Evolutionary conservation across 352 stramenopile species (phyloP), one percentile per base, ranked within the genome.

Genomic region (Pythium chondricola): DNA sequence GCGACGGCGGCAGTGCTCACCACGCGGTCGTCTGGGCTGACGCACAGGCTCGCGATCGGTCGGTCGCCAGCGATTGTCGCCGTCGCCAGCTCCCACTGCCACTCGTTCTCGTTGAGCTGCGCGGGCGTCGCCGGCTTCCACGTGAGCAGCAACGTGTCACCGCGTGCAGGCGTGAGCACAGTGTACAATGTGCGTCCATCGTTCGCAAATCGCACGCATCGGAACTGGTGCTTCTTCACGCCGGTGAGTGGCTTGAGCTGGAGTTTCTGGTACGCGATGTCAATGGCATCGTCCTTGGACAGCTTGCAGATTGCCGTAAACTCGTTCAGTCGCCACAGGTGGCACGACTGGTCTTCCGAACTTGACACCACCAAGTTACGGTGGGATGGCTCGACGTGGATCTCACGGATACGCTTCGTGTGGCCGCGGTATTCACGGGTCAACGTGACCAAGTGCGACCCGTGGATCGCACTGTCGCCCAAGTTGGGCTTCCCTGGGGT

Each of bases 241-340:
- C 75, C 73, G 6, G 59, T 21, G 1, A 64, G 52, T 2, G 64
- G 61, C 31, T 84, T 84, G 4, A 61, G 58, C 8, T 61, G 56
- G 7, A 92, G 67, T 37, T 57, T 44, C 37, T 86, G 62, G 42
- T 74, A 74, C 0, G 81, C 75, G 6, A 75, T 57, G 48, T 86
- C 75, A 39, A 91, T 53, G 2, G 79, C 76, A 35, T 93, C 79
- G 48, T 88, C 77, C 55, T 87, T 86, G 16, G 75, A 88, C 40
- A 92, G 74, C 45, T 71, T 75, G 48, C 61, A 89, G 14, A 87
- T 71, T 14, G 75, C 58, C 11, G 58, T 68, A 10, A 72, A 44
- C 51, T 92, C 78, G 2, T 71, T 89, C 8, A 93, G 59, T 50
- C 82, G 67, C 82, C 82, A 93, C 30, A 93, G 26, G 48, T 93